These are phyloP conservation scores for Heliocybe sulcata DNA, from an alignment of 1,284 basidiomycete genomes.

Conservation along the genomic window DNA sequence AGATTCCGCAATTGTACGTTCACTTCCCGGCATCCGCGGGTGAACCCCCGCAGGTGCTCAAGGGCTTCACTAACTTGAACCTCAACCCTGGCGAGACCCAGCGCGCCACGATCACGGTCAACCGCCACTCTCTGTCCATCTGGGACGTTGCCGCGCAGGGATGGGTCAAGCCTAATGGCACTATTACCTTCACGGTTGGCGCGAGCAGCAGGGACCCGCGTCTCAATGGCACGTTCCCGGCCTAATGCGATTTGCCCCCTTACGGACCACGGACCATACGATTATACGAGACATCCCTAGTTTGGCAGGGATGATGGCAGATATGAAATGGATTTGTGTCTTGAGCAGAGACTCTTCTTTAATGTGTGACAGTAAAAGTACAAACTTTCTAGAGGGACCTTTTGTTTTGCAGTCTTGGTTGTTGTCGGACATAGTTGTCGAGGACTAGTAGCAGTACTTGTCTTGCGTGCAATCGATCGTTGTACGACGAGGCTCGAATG, in stretches of 20 bases:
- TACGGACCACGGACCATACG: background rate
- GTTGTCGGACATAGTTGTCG: background rate
- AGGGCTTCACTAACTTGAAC: conserved; percentile 37
- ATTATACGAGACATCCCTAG: background rate
- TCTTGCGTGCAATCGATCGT: background rate
- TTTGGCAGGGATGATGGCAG: background rate
- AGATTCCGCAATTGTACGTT: conserved; percentile 40
- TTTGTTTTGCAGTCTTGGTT: background rate
- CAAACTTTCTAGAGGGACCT: background rate
- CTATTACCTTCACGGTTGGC: conserved; percentile 38
- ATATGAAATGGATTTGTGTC: background rate
- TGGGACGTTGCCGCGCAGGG: conserved; percentile 43
- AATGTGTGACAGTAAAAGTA: background rate
- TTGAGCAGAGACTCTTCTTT: background rate
- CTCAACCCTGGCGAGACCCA: conserved; percentile 27
- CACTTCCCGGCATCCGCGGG: conserved; percentile 29
- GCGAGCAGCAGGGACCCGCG: conserved; percentile 43
- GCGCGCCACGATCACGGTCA: conserved; percentile 28
- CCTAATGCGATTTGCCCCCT: background rate
- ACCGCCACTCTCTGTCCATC: conserved; percentile 35
- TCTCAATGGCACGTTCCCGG: conserved; percentile 20
- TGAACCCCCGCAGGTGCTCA: conserved; percentile 35
- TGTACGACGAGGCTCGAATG: background rate
- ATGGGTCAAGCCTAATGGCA: conserved; percentile 41
- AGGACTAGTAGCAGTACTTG: background rate